These are phyloP conservation scores for Phytophthora syringae DNA, from an alignment of 352 stramenopile genomes.

Conservation along the genomic window DNA sequence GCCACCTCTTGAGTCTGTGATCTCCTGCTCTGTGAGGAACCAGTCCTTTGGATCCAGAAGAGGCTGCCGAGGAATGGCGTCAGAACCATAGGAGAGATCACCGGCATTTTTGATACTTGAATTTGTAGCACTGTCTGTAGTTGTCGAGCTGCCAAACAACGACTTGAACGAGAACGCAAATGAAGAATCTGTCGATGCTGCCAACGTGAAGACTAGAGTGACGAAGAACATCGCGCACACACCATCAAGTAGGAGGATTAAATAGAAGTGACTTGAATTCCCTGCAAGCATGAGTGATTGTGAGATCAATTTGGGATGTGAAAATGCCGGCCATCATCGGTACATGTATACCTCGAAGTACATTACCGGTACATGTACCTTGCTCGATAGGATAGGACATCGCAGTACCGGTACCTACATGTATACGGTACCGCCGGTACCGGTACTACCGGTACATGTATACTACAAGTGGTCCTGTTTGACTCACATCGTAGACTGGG, in stretches of 20 bases:
- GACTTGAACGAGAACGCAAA: slow-evolving; percentile 15
- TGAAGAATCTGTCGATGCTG: not conserved
- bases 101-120: not conserved
- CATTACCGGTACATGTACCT: too few relatives aligned
- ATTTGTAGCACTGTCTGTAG: not conserved
- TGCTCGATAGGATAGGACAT: too few relatives aligned
- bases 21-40: slow-evolving; percentile 57
- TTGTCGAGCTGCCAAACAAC: not conserved
- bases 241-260: not conserved
- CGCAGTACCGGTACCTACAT: too few relatives aligned
- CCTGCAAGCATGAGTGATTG: not conserved
- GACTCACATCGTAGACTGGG: too few relatives aligned
- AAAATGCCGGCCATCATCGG: too few relatives aligned
- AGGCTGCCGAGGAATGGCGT: slow-evolving; percentile 39
- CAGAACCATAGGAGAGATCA: slow-evolving; percentile 2
- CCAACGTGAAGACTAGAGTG: not conserved
- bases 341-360: too few relatives aligned
- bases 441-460: too few relatives aligned
- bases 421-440: too few relatives aligned
- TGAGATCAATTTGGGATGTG: too few relatives aligned
- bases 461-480: too few relatives aligned
- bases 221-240: not conserved
- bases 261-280: not conserved
- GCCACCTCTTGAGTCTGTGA: slow-evolving; percentile 47
- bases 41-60: slow-evolving; percentile 43